Conservation (phyloP, 768 basidiomycete genomes). For the Xerocomus spinulosus region DNA sequence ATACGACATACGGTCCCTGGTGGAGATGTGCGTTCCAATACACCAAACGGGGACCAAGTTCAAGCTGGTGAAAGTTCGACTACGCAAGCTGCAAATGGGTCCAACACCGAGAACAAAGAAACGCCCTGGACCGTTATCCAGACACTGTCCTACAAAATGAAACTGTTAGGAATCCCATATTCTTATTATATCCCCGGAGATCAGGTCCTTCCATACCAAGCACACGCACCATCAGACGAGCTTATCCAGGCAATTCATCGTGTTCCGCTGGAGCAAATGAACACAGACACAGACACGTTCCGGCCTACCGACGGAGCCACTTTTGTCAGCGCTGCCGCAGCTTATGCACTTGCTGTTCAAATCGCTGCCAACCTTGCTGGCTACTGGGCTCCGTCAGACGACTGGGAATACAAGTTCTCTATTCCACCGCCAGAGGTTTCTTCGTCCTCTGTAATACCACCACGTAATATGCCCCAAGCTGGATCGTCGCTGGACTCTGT, state of each 20-base stretch:
- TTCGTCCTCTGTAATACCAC: background rate
- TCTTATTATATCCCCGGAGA: slow-evolving; percentile 48
- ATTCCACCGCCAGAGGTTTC: slow-evolving; percentile 30
- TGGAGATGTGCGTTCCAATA: background rate
- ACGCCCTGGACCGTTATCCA: slow-evolving; percentile 60
- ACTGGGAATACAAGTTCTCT: slow-evolving; percentile 58
- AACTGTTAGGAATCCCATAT: slow-evolving; percentile 56
- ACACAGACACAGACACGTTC: slow-evolving; percentile 47
- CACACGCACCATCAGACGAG: slow-evolving; percentile 50
- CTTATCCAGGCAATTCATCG: slow-evolving; percentile 48
- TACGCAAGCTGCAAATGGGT: slow-evolving; percentile 8
- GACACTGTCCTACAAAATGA: slow-evolving; percentile 60
- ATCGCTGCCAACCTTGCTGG: slow-evolving; percentile 58
- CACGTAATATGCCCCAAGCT: slow-evolving; percentile 5
- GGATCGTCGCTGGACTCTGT: slow-evolving; percentile 38
- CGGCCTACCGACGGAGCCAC: slow-evolving; percentile 37
- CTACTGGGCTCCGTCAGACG: slow-evolving; percentile 71
- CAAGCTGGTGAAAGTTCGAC: slow-evolving; percentile 6
- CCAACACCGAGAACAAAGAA: slow-evolving; percentile 12
- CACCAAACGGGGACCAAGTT: slow-evolving; percentile 11
- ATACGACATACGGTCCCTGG: slow-evolving; percentile 25
- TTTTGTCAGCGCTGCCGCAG: slow-evolving; percentile 53
- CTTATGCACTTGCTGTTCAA: slow-evolving; percentile 69
- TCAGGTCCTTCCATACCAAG: slow-evolving; percentile 71
- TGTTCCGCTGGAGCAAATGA: slow-evolving; percentile 40